Evolutionary conservation across 345 rosid genomes (phyloP), one percentile per base, ranked within the genome.

Genomic region (Eucalyptus tenuipes): DNA sequence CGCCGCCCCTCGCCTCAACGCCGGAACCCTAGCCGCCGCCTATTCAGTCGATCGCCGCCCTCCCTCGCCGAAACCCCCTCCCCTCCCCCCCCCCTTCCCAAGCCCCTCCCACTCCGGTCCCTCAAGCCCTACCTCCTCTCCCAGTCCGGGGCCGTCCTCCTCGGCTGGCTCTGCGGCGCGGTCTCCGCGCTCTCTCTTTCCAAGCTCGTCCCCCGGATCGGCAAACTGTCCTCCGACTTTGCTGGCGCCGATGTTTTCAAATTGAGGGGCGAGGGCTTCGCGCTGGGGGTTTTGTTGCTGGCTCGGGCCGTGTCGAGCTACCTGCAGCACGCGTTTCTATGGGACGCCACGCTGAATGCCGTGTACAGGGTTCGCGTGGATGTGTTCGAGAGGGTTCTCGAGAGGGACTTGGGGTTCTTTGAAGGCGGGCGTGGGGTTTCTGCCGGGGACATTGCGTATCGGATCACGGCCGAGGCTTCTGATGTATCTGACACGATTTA

Each of bases 91-190:
- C 85, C 13, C 27, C 48, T 17, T 53, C 91, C 61, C 86, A 85
- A 85, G n/a, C 90, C 8, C 89, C 90, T 91, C 33, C 91, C 97
- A 27, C 91, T 97, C 87, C 91, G 93, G 44, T 55, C 90, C 52
- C 87, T 95, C 91, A 92, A 88, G 87, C 97, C 99, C 42, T 95
- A 91, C 87, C 87, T 97, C 50, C 91, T 92, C 88, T 90, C 98
- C 89, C 96, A 97, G 86, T 87, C 88, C 87, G 91, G 44, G 61
- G 90, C 93, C 90, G 90, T 97, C 91, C 94, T 97, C 89, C 89
- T 92, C 24, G 99, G 97, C 17, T 97, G 99, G 98, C 91, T 97
- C 87, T 97, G 95, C 91, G 95, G 98, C 90, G 92, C 94, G 75
- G 87, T 95, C 87, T 96, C 99, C 13, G 98, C 92, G 79, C 89